These are phyloP conservation scores for Verticillium zaregamsianum DNA, from an alignment of 2,329 filamentous ascomycete genomes.

Conservation along the genomic window DNA sequence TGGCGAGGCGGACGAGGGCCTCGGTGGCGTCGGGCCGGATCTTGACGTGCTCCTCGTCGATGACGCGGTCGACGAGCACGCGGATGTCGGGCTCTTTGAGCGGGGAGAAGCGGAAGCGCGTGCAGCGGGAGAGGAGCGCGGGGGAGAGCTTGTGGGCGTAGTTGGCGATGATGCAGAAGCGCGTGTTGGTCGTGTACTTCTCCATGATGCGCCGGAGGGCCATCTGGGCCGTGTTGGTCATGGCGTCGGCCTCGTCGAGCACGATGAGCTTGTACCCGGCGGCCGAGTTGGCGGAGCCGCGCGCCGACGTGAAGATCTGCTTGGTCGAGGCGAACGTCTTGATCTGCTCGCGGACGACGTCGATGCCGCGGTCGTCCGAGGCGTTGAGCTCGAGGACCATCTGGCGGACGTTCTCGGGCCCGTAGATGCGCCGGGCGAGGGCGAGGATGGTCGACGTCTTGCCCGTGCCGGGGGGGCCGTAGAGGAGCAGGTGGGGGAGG, in stretches of 20 bases:
- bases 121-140: slow-evolving; percentile 87
- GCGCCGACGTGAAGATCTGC: slow-evolving; percentile 80
- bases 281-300: slow-evolving; percentile 47
- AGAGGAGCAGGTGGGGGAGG: slow-evolving; percentile 91
- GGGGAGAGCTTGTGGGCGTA: slow-evolving; percentile 98
- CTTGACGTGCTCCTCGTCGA: slow-evolving; percentile 79
- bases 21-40: slow-evolving; percentile 79
- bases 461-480: slow-evolving; percentile 92
- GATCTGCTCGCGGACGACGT: slow-evolving; percentile 97
- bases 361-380: slow-evolving; percentile 94
- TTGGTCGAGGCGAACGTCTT: slow-evolving; percentile 98
- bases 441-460: slow-evolving; percentile 97
- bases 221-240: slow-evolving; percentile 99
- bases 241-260: slow-evolving; percentile 97
- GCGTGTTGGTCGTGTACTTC: slow-evolving; percentile 95
- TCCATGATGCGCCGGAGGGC: slow-evolving; percentile 96
- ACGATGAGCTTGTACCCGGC: slow-evolving; percentile 94
- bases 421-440: slow-evolving; percentile 89
- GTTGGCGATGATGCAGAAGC: slow-evolving; percentile 98
- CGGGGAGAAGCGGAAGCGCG: slow-evolving; percentile 90
- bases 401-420: slow-evolving; percentile 85
- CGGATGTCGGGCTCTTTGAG: slow-evolving; percentile 86
- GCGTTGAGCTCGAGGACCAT: slow-evolving; percentile 99
- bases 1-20: slow-evolving; percentile 80
- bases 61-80: slow-evolving; percentile 80